phyloP scores from a whole-genome alignment of 2,329 filamentous ascomycete genomes.

The Sporothrix inflata region DNA sequence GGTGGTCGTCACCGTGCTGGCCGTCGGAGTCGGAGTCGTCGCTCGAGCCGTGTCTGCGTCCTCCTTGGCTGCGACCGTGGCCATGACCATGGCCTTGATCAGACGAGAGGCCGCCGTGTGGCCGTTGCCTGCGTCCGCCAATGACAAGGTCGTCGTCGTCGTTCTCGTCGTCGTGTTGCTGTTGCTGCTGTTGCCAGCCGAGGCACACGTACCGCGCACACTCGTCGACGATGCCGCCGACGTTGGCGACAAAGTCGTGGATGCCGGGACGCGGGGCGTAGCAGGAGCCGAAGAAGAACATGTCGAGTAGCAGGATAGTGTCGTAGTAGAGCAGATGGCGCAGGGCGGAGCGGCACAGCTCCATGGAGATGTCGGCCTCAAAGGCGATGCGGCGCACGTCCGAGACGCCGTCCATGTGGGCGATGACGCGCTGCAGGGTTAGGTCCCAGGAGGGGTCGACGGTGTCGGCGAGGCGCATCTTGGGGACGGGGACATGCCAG shows the following conservation, averaged over 20 bases:
- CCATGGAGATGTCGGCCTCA: constrained; percentile 82
- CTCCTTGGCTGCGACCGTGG: background rate
- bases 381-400: constrained; percentile 86
- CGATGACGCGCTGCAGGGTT: constrained; percentile 77
- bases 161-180: background rate
- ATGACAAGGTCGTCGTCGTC: constrained; percentile 1
- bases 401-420: constrained; percentile 87
- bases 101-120: background rate
- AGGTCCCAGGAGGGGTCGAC: constrained; percentile 74
- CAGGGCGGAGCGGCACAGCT: constrained; percentile 82
- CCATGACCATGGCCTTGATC: background rate
- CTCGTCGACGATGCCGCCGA: constrained; percentile 77
- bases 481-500: constrained; percentile 87
- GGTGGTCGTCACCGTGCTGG: constrained; percentile 13
- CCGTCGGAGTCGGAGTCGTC: constrained; percentile 8
- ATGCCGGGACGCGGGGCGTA: constrained; percentile 83
- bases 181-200: constrained; percentile 4
- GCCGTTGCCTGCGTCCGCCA: constrained; percentile 11
- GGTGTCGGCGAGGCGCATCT: constrained; percentile 66
- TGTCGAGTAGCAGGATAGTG: constrained; percentile 85
- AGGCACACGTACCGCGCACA: constrained; percentile 79
- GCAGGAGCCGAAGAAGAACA: constrained; percentile 91
- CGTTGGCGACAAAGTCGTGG: constrained; percentile 75
- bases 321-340: constrained; percentile 93
- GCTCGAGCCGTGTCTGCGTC: background rate